A percentile compares a stretch with the other conserved stretches of the same genome.
phyloP scores from a whole-genome alignment of 352 stramenopile species.

The Phytopythium mirpurense region DNA sequence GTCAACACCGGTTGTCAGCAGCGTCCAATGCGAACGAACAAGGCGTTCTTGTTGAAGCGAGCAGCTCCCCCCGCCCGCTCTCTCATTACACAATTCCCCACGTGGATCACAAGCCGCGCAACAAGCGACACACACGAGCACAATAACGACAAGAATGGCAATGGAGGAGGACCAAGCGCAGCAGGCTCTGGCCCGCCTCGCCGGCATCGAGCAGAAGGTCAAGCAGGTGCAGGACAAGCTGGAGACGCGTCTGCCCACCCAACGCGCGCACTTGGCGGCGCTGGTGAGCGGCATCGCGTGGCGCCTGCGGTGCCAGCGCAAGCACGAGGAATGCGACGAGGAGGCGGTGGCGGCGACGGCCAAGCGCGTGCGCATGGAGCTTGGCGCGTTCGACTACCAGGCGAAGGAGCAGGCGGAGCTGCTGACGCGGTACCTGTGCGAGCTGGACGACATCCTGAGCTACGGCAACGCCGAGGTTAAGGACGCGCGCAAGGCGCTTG shows the following conservation, averaged over 20 bases:
- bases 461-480: slow-evolving; percentile 47
- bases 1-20: background rate
- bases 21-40: too few species aligned
- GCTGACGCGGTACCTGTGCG: slow-evolving; percentile 44
- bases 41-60: slow-evolving; percentile 7
- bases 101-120: slow-evolving; percentile 9
- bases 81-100: slow-evolving; percentile 25
- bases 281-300: slow-evolving; percentile 39
- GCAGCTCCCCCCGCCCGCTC: background rate
- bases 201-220: slow-evolving; percentile 35
- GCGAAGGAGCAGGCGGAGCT: slow-evolving; percentile 55
- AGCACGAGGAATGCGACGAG: slow-evolving; percentile 7
- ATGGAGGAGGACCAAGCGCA: slow-evolving; percentile 23
- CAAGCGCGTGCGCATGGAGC: slow-evolving; percentile 45
- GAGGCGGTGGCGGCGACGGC: slow-evolving; percentile 6
- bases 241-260: slow-evolving; percentile 23
- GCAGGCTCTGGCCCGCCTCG: slow-evolving; percentile 34
- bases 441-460: slow-evolving; percentile 63
- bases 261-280: slow-evolving; percentile 26
- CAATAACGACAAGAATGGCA: slow-evolving; percentile 4
- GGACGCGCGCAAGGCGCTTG: slow-evolving; percentile 41
- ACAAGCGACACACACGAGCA: too few species aligned
- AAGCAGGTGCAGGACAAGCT: slow-evolving; percentile 38
- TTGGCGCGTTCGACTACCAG: slow-evolving; percentile 57
- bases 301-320: slow-evolving; percentile 23